Evolutionary conservation across 352 stramenopile species (phyloP), one percentile per base, ranked within the genome.

Genomic region (Globisporangium spinosum): DNA sequence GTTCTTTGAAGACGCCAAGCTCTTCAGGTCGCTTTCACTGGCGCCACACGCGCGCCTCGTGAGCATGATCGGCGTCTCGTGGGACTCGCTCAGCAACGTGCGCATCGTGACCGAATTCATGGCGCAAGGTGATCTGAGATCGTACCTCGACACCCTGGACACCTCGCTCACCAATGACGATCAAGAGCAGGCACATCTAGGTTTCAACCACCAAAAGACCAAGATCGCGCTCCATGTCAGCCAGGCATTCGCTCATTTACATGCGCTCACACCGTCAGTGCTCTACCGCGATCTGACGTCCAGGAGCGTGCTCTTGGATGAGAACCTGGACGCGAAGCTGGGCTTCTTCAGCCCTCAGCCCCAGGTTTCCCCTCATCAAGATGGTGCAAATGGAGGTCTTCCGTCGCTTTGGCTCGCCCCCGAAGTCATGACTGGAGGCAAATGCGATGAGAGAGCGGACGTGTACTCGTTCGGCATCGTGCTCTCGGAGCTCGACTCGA

Each of bases 391-490:
- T 34, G 40, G 8, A 25, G 68, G 65, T 4, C 59, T 66, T 25
- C 69, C 71, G 12, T 70, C 59, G 25, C 70, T 76, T 15, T 78
- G 73, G 70, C 75, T 78, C 65, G 73, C 70, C 0, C 73, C 73
- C 5, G 73, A 78, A 27, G 70, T 78, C 5, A 76, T 78, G 65
- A 70, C 38, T 7, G 67, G 73, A 0, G 70, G 43, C 2, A 61
- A 63, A 0, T 74, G 72, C 55, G 62, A 76, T 13, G 66, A 71
- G 3, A 70, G 62, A 23, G 70, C 73, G 15, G 73, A 78, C 35
- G 38, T 78, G 23, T 78, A 73, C 32, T 76, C 72, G 22, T 69
- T 78, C 25, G 72, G 72, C 27, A 65, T 78, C 27, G 59, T 78
- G 51, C 54, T 78, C 15, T 76, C 69, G 17, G 72, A 78, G 7